Conservation (phyloP, 2,329 filamentous ascomycete genomes). For the Scleromitrula shiraiana region DNA sequence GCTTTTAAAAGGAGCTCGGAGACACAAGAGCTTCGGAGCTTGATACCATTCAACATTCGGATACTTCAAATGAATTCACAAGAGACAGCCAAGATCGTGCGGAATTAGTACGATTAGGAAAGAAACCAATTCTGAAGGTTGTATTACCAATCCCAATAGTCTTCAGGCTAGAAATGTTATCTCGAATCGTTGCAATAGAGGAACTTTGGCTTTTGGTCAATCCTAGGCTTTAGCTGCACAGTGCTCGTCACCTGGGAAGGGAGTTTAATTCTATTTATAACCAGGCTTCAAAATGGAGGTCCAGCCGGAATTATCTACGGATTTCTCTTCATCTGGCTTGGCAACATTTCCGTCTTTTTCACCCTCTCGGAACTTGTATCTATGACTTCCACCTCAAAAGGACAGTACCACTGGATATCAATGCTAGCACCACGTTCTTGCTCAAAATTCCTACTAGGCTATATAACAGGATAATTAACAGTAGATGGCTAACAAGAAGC, state of each 20-base stretch:
- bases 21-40: no score
- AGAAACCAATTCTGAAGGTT: conserved; percentile 4
- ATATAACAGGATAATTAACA: conserved; percentile 40
- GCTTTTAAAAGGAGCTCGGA: no score
- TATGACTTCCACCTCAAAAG: conserved; percentile 25
- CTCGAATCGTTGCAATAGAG: conserved; percentile 27
- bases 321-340: conserved; percentile 22
- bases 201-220: conserved; percentile 38
- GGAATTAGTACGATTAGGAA: conserved; percentile 1
- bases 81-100: not conserved
- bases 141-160: not conserved
- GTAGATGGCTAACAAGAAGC: conserved; percentile 20
- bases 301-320: conserved; percentile 33
- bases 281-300: conserved; percentile 3
- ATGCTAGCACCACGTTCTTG: not conserved
- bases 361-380: conserved; percentile 10
- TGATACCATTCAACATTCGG: no score
- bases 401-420: conserved; percentile 22
- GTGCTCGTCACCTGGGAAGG: conserved; percentile 37
- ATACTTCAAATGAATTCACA: no score
- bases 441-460: not conserved
- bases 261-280: conserved; percentile 30
- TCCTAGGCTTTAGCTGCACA: conserved; percentile 37
- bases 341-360: conserved; percentile 15
- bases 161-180: no score